Conservation (phyloP, 2,329 filamentous ascomycete genomes). For the Sporothrix pallida region DNA sequence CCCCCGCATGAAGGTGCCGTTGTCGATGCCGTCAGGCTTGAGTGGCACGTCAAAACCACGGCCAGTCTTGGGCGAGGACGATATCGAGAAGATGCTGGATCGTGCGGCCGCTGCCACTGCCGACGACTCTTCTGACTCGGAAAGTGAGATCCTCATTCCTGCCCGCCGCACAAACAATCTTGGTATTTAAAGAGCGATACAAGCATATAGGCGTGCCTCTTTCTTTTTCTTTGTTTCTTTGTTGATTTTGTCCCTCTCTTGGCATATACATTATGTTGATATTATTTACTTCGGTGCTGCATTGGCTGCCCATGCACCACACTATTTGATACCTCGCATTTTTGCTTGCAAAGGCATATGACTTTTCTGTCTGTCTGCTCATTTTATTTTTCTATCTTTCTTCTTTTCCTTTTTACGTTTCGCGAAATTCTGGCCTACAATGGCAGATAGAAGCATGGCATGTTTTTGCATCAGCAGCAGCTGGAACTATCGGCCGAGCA, state of each 20-base stretch:
- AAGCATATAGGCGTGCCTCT: neutral
- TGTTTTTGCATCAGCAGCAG: constrained; percentile 5
- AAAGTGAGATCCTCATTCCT: constrained; percentile 62
- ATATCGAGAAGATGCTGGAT: constrained; percentile 65
- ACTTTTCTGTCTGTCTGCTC: neutral
- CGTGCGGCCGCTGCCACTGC: constrained; percentile 54
- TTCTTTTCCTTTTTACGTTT: neutral
- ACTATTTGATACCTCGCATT: constrained; percentile 5
- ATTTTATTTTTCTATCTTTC: neutral
- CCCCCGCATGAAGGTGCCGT: constrained; percentile 47
- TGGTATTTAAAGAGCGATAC: constrained; percentile 17
- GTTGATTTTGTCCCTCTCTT: neutral
- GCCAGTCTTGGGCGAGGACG: constrained; percentile 57
- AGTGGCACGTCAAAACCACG: constrained; percentile 49
- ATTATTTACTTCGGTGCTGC: neutral
- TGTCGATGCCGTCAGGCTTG: constrained; percentile 59
- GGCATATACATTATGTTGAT: neutral
- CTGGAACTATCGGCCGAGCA: neutral
- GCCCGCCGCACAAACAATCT: constrained; percentile 34
- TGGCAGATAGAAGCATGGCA: neutral
- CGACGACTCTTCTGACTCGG: constrained; percentile 62
- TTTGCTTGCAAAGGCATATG: neutral
- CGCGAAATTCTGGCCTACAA: neutral
- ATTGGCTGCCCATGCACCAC: neutral
- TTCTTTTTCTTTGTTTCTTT: neutral